phyloP scores from a whole-genome alignment of 257 asterid genomes.

The Nicotiana benthamiana region DNA sequence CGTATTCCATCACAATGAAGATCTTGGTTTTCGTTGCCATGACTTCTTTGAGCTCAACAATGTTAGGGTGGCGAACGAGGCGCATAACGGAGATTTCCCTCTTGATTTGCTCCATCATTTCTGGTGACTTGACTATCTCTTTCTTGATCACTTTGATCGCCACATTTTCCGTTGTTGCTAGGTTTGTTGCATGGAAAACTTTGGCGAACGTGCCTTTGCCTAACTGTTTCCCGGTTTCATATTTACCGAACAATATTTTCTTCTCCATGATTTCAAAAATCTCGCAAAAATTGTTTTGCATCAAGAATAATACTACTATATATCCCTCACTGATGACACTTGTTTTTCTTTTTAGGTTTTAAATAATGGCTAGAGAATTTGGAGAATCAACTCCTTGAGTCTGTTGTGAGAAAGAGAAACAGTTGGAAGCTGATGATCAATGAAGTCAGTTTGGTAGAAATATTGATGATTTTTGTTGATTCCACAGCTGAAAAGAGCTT shows the following conservation, averaged over 20 bases:
- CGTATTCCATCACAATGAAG: conserved; percentile 36
- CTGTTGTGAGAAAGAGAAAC: background rate
- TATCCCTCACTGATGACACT: background rate
- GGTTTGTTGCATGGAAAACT: conserved; percentile 26
- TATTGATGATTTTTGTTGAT: background rate
- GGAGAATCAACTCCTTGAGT: background rate
- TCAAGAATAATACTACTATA: background rate
- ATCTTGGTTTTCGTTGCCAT: conserved; percentile 38
- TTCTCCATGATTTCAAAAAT: conserved; percentile 10
- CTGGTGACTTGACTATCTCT: conserved; percentile 19
- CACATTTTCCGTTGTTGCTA: conserved; percentile 19
- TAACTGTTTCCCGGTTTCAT: conserved; percentile 27
- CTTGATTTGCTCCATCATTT: conserved; percentile 36
- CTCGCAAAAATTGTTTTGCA: background rate
- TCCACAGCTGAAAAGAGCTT: background rate
- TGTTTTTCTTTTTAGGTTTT: too few species aligned
- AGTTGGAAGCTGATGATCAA: background rate
- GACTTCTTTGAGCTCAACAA: conserved; percentile 38
- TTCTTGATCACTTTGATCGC: conserved; percentile 39
- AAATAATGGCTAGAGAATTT: background rate
- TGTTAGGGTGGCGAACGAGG: conserved; percentile 40
- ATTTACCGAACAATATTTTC: conserved; percentile 32
- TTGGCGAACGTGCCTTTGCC: conserved; percentile 40
- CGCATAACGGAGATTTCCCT: conserved; percentile 43
- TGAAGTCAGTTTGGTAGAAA: background rate